Percentiles rank a stretch among this genome's conserved stretches.
Evolutionary conservation across 1,284 basidiomycete species (phyloP).

Genomic region (Waitea zeae): DNA sequence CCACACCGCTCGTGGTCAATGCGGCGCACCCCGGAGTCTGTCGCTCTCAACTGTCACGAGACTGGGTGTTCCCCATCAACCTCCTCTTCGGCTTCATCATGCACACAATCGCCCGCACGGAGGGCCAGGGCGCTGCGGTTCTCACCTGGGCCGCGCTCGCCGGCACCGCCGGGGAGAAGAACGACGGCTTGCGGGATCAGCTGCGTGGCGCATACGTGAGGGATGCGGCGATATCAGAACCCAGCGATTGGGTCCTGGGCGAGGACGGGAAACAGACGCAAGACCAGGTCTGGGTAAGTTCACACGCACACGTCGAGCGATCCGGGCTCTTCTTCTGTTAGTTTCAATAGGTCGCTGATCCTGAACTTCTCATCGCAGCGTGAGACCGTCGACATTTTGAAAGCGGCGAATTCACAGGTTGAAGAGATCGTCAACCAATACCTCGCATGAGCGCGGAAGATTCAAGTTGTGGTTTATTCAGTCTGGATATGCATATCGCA

Average conservation of each 20-base stretch:
- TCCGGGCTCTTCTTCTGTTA: no score
- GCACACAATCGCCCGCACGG: constrained; percentile 12
- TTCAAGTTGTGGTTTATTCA: no score
- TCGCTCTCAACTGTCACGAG: constrained; percentile 19
- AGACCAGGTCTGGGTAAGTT: constrained; percentile 24
- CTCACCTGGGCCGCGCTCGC: constrained; percentile 24
- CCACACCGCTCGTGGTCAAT: constrained; percentile 15
- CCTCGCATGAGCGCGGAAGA: no score
- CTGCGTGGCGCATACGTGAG: constrained; percentile 21
- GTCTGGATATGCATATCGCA: no score
- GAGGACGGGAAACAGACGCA: constrained; percentile 21
- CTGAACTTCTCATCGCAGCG: no score
- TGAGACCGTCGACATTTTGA: no score
- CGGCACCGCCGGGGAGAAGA: constrained; percentile 8
- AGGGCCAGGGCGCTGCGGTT: constrained; percentile 23
- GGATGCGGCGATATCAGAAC: constrained; percentile 14
- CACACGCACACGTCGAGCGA: no score
- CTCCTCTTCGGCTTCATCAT: constrained; percentile 9
- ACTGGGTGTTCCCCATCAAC: background rate
- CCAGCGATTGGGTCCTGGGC: constrained; percentile 26
- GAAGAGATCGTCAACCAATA: no score
- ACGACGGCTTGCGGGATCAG: constrained; percentile 7
- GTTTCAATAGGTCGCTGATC: no score
- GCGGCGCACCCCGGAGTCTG: constrained; percentile 30
- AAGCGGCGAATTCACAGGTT: no score